phyloP scores from a whole-genome alignment of 2,329 filamentous ascomycete species.

The Scortechinia acanthostroma region DNA sequence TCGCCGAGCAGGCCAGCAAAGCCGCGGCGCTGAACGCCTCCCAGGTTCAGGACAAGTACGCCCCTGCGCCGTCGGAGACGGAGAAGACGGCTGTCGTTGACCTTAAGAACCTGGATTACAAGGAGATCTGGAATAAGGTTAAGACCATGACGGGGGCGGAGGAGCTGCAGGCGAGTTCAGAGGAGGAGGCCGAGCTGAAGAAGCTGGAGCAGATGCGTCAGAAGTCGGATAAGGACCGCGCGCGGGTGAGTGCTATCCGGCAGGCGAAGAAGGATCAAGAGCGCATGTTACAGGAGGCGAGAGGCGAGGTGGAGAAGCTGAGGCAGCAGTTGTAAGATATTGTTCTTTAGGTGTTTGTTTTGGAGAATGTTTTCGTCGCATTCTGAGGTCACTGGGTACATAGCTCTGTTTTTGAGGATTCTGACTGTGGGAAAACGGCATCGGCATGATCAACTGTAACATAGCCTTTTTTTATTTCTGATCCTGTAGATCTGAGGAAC shows the following conservation, averaged over 20 bases:
- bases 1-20: conserved; percentile 10
- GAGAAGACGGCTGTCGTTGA: conserved; percentile 13
- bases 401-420: neutral
- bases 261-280: conserved; percentile 30
- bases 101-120: conserved; percentile 31
- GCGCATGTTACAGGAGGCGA: conserved; percentile 15
- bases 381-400: too few relatives aligned
- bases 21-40: conserved; percentile 6
- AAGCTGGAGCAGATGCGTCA: conserved; percentile 30
- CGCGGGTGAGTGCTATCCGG: conserved; percentile 17
- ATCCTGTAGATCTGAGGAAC: too few relatives aligned
- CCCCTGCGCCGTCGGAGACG: conserved; percentile 4
- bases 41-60: conserved; percentile 7
- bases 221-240: conserved; percentile 26
- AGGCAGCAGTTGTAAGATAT: neutral
- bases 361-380: too few relatives aligned
- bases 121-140: conserved; percentile 35
- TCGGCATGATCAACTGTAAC: too few relatives aligned
- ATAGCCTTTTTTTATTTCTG: too few relatives aligned
- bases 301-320: conserved; percentile 1
- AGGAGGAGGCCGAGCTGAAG: conserved; percentile 30
- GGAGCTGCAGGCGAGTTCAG: conserved; percentile 27
- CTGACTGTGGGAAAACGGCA: too few relatives aligned
- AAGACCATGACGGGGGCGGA: conserved; percentile 31
- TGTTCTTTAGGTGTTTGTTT: too few relatives aligned